phyloP scores from a whole-genome alignment of 345 rosid genomes.

The Populus tremula region DNA sequence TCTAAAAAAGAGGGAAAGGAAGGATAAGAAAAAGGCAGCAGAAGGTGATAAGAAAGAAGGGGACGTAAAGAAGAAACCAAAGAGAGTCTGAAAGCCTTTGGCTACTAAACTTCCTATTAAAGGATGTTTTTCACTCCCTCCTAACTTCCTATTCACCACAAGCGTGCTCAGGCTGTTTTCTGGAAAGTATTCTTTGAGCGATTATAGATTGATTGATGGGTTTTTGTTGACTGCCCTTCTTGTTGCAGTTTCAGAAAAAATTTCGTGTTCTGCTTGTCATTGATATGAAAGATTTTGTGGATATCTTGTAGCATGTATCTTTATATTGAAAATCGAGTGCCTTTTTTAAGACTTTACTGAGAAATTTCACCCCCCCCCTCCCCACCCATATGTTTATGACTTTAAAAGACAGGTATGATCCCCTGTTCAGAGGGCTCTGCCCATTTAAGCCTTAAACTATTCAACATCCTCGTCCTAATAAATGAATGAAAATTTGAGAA shows the following conservation, averaged over 20 bases:
- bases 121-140: conserved; percentile 4
- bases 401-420: too few relatives aligned
- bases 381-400: too few relatives aligned
- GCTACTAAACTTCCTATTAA: not conserved
- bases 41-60: conserved; percentile 53
- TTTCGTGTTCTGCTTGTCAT: not conserved
- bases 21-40: conserved; percentile 73
- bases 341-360: too few relatives aligned
- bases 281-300: not conserved
- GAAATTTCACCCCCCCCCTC: too few relatives aligned
- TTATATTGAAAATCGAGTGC: not conserved
- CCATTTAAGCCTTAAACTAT: too few relatives aligned
- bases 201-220: conserved; percentile 8
- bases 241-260: not conserved
- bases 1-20: conserved; percentile 90
- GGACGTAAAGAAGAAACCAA: conserved; percentile 23
- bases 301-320: not conserved
- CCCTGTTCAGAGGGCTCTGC: too few relatives aligned
- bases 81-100: conserved; percentile 24
- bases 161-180: not conserved
- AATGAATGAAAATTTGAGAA: too few relatives aligned
- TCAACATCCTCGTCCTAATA: too few relatives aligned
- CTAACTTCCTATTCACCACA: not conserved
- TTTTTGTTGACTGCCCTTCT: conserved; percentile 15
- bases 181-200: not conserved